Evolutionary conservation across 257 asterid species (phyloP), one percentile per base, ranked within the genome.

Genomic region (Linderniella brevidens): DNA sequence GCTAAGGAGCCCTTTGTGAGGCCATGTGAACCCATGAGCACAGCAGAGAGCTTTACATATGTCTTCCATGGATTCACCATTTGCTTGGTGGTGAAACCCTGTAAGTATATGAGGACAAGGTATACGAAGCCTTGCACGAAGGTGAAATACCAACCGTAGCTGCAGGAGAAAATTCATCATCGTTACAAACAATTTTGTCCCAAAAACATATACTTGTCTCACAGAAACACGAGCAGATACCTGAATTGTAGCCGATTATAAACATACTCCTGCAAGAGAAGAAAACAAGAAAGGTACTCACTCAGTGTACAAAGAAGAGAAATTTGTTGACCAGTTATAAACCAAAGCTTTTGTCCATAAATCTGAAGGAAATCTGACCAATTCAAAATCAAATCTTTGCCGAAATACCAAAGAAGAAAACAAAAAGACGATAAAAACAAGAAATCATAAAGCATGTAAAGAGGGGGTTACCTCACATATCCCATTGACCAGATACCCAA

Each of bases 21-120:
- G 50, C 97, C 95, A 54, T 87, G 95, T 50, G 97, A 87, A 32
- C 97, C 93, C 97, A 87, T 87, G 14, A 87, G 88, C 44, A 80
- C 97, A 14, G 76, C 90, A 0, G 97, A 83, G 58, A 87, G 93
- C 65, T 76, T 87, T 36, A 80, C 77, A 56, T 87, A 87, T 3
- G 78, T 87, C 44, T 66, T 74, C 97, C 97, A 87, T 0, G 97
- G 92, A 66, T 87, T 87, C 69, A 83, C 95, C 93, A 83, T 87
- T 74, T 80, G 88, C 81, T 87, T 83, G 13, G 76, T 62, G 58
- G 92, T 78, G 86, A 83, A 87, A 45, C 97, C 97, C 47, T 83
- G 95, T 14, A 78, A 42, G 53, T 55, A 70, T 50, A 87, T 74
- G 43, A 87, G 75, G 8, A 52, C 85, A 75, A 87, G 63, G 58